Conservation (phyloP, 768 basidiomycete genomes). For the Termitomyces titanicus region DNA sequence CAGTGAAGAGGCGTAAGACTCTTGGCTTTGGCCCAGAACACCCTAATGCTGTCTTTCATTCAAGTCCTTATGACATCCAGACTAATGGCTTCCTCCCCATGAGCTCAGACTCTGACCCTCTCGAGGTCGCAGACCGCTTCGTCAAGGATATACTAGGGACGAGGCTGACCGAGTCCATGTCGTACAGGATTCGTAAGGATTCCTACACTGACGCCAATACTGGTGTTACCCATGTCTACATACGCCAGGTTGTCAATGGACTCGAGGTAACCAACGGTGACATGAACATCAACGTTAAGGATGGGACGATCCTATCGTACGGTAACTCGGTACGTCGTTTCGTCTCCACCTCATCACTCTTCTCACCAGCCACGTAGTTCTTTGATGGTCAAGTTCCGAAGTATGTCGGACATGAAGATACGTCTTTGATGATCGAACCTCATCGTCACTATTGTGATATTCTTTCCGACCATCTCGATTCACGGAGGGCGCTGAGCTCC, state of each 20-base stretch:
- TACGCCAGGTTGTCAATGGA: conserved; percentile 79
- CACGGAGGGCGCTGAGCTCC: conserved; percentile 22
- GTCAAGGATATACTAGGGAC: conserved; percentile 44
- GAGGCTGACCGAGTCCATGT: conserved; percentile 31
- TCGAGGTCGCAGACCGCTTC: conserved; percentile 62
- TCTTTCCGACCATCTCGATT: conserved; percentile 33
- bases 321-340: conserved; percentile 70
- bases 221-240: conserved; percentile 87
- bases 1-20: conserved; percentile 65
- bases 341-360: neutral
- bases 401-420: conserved; percentile 25
- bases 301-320: conserved; percentile 79
- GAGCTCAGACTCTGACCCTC: conserved; percentile 42
- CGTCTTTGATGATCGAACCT: conserved; percentile 24
- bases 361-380: conserved; percentile 48
- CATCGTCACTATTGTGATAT: conserved; percentile 53
- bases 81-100: conserved; percentile 38
- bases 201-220: conserved; percentile 86
- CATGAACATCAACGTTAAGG: conserved; percentile 89
- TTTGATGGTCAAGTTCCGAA: conserved; percentile 58
- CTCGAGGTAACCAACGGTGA: conserved; percentile 89
- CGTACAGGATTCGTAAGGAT: conserved; percentile 69
- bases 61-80: conserved; percentile 43
- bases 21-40: conserved; percentile 85
- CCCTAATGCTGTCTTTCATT: conserved; percentile 65